Conservation (phyloP, 2,329 filamentous ascomycete species). For the Dactylellina parvicollis region DNA sequence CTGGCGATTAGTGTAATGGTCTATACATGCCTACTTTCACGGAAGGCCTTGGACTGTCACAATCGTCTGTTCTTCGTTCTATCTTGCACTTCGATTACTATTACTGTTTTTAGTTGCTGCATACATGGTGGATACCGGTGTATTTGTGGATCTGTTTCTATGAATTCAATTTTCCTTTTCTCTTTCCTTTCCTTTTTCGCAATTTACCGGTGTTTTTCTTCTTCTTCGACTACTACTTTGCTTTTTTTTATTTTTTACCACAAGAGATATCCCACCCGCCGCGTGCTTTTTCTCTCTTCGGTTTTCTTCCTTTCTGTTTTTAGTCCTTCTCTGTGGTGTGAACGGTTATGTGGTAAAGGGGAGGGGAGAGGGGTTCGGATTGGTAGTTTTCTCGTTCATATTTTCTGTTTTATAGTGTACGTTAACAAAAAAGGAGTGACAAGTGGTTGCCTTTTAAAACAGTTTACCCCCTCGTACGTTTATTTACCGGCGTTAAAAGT, state of each 20-base stretch:
- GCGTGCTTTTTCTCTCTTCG: constrained; percentile 44
- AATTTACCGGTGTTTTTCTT: constrained; percentile 6
- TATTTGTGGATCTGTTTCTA: constrained; percentile 13
- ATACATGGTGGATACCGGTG: constrained; percentile 53
- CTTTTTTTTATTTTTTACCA: constrained; percentile 27
- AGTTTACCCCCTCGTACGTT: neutral
- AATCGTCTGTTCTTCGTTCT: constrained; percentile 13
- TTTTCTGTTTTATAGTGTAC: neutral
- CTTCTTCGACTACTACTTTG: no score
- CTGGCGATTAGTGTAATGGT: no score
- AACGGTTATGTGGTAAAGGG: neutral
- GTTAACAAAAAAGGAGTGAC: constrained; percentile 1
- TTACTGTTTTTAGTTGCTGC: constrained; percentile 17
- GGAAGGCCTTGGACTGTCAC: neutral
- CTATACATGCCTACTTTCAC: no score
- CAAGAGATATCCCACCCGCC: constrained; percentile 34
- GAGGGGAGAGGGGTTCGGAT: neutral
- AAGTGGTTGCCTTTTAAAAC: neutral
- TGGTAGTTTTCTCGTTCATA: neutral
- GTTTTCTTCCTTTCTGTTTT: constrained; percentile 21
- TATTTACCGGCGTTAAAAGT: constrained; percentile 2
- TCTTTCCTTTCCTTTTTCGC: constrained; percentile 17
- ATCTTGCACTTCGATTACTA: neutral
- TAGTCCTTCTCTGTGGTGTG: neutral
- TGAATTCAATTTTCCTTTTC: neutral